A percentile compares a stretch with the other conserved stretches of the same genome.
Evolutionary conservation across 805 yeast species (phyloP).

Genomic region (Saccharomyces cerevisiae): DNA sequence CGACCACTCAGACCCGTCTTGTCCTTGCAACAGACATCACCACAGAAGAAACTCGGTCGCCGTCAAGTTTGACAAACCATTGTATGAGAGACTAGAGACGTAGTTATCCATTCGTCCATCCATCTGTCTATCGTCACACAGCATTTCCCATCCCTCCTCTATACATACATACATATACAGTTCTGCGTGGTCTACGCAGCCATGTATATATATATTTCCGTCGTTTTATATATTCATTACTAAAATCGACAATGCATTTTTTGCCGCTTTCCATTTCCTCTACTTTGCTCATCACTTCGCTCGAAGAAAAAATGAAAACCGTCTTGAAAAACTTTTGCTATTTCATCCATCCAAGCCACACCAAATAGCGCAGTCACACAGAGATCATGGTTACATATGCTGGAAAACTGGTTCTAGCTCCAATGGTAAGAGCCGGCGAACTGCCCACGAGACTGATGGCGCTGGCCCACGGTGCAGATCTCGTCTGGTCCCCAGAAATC

Average conservation of each 20-base stretch:
- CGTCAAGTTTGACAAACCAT: constrained; percentile 18
- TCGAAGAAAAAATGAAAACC: not conserved
- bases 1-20: constrained; percentile 1
- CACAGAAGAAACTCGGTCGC: constrained; percentile 26
- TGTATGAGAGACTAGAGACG: constrained; percentile 2
- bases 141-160: not conserved
- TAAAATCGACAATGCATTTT: not conserved
- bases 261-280: not conserved
- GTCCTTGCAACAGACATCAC: constrained; percentile 26
- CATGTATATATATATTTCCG: not conserved
- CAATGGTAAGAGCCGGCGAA: constrained; percentile 96
- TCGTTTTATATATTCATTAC: not conserved
- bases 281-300: constrained; percentile 7
- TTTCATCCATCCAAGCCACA: not conserved
- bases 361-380: not conserved
- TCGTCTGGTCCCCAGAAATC: constrained; percentile 95
- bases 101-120: not conserved
- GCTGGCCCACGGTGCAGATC: constrained; percentile 78
- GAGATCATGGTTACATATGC: constrained; percentile 35
- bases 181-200: not conserved
- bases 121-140: not conserved
- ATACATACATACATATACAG: not conserved
- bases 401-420: constrained; percentile 82
- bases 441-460: constrained; percentile 81
- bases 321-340: not conserved